These are phyloP conservation scores for Fomitopsis schrenkii DNA, from an alignment of 1,284 basidiomycete species.

Conservation along the genomic window DNA sequence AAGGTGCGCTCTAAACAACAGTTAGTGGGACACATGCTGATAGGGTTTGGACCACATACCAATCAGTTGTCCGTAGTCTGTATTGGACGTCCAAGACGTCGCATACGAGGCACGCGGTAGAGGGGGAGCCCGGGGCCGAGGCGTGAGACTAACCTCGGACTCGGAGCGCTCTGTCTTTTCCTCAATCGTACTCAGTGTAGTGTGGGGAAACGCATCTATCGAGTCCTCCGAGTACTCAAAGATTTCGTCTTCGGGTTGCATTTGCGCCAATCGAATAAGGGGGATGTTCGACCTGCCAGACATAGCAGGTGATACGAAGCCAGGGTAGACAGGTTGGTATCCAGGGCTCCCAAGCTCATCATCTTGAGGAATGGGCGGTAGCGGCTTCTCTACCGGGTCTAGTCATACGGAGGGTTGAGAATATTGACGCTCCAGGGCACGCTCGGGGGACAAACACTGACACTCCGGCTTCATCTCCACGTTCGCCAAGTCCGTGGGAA, in stretches of 20 bases:
- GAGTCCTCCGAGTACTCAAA: slow-evolving; percentile 15
- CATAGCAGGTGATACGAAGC: not conserved
- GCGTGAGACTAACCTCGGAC: slow-evolving; percentile 42
- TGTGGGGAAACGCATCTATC: not conserved
- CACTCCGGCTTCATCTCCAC: slow-evolving; percentile 22
- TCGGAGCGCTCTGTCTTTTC: slow-evolving; percentile 65
- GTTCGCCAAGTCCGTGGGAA: slow-evolving; percentile 25
- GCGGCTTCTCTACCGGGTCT: slow-evolving; percentile 23
- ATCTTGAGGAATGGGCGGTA: slow-evolving; percentile 23
- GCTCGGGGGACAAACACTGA: slow-evolving; percentile 11
- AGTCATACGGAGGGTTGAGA: slow-evolving; percentile 7
- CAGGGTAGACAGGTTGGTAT: slow-evolving; percentile 8
- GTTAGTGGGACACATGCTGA: not conserved
- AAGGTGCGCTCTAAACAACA: slow-evolving; percentile 8
- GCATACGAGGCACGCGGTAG: slow-evolving; percentile 7
- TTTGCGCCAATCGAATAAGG: slow-evolving; percentile 23
- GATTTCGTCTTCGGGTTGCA: slow-evolving; percentile 13
- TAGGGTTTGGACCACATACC: slow-evolving; percentile 35
- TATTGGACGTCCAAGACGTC: slow-evolving; percentile 34
- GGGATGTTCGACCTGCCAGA: slow-evolving; percentile 24
- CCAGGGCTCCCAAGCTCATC: slow-evolving; percentile 14
- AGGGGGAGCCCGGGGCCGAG: slow-evolving; percentile 1
- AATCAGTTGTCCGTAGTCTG: slow-evolving; percentile 61
- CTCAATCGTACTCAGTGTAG: slow-evolving; percentile 53
- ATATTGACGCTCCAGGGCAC: slow-evolving; percentile 6